Conservation (phyloP, 139 green algal species). For the Chara braunii region DNA sequence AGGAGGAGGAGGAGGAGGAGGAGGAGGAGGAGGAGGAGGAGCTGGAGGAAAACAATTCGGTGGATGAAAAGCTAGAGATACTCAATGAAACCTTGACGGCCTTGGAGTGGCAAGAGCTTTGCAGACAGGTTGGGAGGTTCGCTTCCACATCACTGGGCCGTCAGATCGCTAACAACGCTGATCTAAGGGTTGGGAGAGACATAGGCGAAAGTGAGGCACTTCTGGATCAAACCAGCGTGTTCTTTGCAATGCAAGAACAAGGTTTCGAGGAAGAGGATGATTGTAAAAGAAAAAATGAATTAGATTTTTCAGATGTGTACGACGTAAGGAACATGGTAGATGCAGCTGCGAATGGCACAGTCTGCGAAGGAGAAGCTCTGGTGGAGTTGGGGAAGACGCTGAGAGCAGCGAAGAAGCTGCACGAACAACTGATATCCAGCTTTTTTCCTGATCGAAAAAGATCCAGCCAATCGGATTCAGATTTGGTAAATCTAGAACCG, state of each 20-base stretch:
- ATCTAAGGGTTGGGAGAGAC: constrained; percentile 2
- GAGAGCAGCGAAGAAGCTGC: not conserved
- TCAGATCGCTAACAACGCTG: not conserved
- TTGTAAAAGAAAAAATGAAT: not conserved
- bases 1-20: constrained; percentile 2
- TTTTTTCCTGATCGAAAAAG: not conserved
- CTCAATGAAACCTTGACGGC: constrained; percentile 19
- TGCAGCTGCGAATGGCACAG: not conserved
- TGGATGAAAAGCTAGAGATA: not conserved
- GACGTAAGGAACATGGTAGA: not conserved
- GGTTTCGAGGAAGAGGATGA: not conserved
- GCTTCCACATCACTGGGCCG: constrained; percentile 15
- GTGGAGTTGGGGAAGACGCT: not conserved
- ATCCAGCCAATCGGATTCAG: not conserved
- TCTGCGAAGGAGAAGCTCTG: not conserved
- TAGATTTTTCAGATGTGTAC: not conserved
- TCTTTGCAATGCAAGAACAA: constrained; percentile 5
- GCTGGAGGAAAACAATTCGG: not conserved
- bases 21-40: constrained; percentile 16
- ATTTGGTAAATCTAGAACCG: not conserved
- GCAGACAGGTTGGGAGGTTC: constrained; percentile 21
- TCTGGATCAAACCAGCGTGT: constrained; percentile 8
- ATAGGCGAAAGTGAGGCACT: constrained; percentile 10
- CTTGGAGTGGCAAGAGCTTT: constrained; percentile 25
- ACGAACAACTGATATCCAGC: not conserved